Base-by-base conservation (phyloP, 2,329 filamentous ascomycete genomes). In the Daldinia eschscholtzii region DNA sequence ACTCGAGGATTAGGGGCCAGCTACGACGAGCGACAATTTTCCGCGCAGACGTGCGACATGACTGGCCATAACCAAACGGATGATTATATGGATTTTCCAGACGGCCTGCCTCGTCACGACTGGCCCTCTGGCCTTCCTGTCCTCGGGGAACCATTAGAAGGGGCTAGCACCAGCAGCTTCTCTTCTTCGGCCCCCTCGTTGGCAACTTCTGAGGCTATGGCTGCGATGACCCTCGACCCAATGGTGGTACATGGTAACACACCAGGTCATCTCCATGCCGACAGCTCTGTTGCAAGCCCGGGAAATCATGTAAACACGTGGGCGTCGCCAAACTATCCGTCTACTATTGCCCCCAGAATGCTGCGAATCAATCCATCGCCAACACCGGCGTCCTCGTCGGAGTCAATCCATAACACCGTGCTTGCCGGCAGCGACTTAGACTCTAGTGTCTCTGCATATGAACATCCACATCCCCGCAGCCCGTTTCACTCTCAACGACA, bases 321-420 rank as follows among this genome's bases (percentile, higher is more conserved):
- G 73, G 26, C 46, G 23, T 30, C 46, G 35, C 28, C 63, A 39
- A 58, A 42, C 41, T 74, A 66, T 46, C 71, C 75, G 18, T 59
- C 75, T 9, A 78, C 76, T 9, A 76, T 78, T 46, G 77, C 76
- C 18, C 76, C 76, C 7, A 76, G 75, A 62, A 73, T 76, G 71
- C 52, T 78, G 58, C 72, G 71, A 37, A 74, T 78, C 39, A 70
- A 75, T n/a, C 75, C 74, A 13, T 76, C 76, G 7, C 76, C 75
- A 9, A 76, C 76, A 6, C 75, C 73, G 18, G 71, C 68, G 18
- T 74, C 75, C 2, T 77, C 75, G n/a, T 72, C 72, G 5, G 75
- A 77, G 58, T 76, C 75, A 13, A 62, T 72, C 5, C 72, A 71
- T 20, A 67, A 68, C 57, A 66, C 50, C 37, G 30, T 70, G 39